phyloP scores from a whole-genome alignment of 2,329 filamentous ascomycete species.

The Nannizzia gypsea region DNA sequence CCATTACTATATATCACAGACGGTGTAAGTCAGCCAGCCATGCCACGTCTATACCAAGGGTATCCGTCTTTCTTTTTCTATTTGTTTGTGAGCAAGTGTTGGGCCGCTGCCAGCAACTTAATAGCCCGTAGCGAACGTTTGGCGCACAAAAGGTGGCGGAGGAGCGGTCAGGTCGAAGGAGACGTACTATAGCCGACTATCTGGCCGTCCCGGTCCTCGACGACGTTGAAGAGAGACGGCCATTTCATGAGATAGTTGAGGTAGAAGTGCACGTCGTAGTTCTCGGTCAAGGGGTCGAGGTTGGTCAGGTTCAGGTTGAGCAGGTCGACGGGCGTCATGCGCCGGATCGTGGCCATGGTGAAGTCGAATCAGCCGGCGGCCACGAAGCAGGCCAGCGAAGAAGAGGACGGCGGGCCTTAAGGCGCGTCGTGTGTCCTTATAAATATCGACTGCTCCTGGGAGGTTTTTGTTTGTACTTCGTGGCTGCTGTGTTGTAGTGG shows the following conservation, averaged over 20 bases:
- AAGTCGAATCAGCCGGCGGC: background rate
- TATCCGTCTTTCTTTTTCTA: background rate
- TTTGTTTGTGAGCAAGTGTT: background rate
- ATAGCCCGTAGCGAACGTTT: background rate
- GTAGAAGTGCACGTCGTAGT: constrained; percentile 92
- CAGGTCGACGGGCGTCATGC: constrained; percentile 73
- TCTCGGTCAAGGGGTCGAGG: constrained; percentile 92
- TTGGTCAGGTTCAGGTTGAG: constrained; percentile 89
- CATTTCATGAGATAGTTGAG: constrained; percentile 91
- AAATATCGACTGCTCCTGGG: background rate
- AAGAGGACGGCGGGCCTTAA: background rate
- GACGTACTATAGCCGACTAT: constrained; percentile 83
- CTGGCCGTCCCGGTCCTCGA: constrained; percentile 73
- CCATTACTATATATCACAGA: constrained; percentile 58
- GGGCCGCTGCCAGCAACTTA: background rate
- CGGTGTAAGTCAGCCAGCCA: background rate
- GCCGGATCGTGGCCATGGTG: constrained; percentile 68
- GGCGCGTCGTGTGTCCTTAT: background rate
- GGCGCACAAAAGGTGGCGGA: background rate
- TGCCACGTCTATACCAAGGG: background rate
- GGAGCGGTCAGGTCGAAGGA: background rate
- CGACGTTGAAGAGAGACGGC: constrained; percentile 87
- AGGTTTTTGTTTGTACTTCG: no score
- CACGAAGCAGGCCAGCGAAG: background rate
- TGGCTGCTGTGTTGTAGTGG: no score